phyloP scores from a whole-genome alignment of 371 early-diverging fungal species.

The Scutellospora calospora region DNA sequence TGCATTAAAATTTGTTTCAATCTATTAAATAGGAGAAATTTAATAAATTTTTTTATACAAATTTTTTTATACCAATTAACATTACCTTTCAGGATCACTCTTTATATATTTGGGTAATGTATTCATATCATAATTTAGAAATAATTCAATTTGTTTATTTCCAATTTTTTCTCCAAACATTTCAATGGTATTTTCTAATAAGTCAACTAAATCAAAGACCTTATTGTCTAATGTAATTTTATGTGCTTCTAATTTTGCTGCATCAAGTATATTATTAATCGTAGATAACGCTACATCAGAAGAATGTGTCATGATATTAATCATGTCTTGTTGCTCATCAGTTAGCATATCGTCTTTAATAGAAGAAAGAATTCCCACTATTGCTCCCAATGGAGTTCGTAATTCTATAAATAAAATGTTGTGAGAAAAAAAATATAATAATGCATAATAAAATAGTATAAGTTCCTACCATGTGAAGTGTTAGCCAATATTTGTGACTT shows the following conservation, averaged over 20 bases:
- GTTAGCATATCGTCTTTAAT: conserved; percentile 53
- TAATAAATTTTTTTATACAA: background rate
- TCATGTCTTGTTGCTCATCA: conserved; percentile 54
- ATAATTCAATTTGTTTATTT: conserved; percentile 48
- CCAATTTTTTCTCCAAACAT: conserved; percentile 51
- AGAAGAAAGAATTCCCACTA: conserved; percentile 52
- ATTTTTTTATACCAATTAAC: background rate
- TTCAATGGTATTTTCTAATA: conserved; percentile 58
- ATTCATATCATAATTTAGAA: conserved; percentile 51
- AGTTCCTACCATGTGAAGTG: conserved; percentile 49
- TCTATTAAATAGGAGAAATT: background rate
- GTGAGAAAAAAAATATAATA: background rate
- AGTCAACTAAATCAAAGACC: conserved; percentile 57
- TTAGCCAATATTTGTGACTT: conserved; percentile 55
- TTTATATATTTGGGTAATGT: conserved; percentile 32
- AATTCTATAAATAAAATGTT: no score
- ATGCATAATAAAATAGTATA: background rate
- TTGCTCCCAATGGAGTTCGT: conserved; percentile 63
- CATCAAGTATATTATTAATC: conserved; percentile 66
- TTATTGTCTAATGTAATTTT: conserved; percentile 57
- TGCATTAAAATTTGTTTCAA: conserved; percentile 38
- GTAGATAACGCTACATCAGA: conserved; percentile 57
- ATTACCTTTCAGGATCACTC: conserved; percentile 48
- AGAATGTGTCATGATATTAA: conserved; percentile 55
- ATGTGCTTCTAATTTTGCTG: conserved; percentile 65